Base-by-base conservation (phyloP, 257 asterid genomes). In the Scutellaria galericulata region DNA sequence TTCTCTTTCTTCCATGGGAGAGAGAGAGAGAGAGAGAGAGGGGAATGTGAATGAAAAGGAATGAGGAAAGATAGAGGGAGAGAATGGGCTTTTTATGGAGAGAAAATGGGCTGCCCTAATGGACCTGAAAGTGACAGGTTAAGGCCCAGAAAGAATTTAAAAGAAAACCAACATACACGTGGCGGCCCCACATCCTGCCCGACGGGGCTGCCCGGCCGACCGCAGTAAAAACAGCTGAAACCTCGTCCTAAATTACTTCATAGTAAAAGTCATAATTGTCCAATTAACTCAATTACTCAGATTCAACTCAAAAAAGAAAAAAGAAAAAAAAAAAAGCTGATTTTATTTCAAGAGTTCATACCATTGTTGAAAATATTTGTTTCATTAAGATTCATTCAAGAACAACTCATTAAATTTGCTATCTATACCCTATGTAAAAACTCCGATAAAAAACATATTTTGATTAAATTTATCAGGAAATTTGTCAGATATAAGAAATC, bases 111-210 rank as follows among this genome's bases (percentile, higher is more conserved):
- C 89, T 74, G 65, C 64, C 46, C 66, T 72, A 66, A 55, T 81
- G 88, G 84, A 69, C 83, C 84, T 82, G 86, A 86, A 64, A 70
- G 71, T 50, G 90, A 86, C 90, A 78, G 84, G 57, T 78, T 79
- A 59, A 75, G 87, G 87, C 94, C 94, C 86, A 77, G 83, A 80
- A 71, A 80, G 83, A 81, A 85, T 84, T 84, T 74, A 58, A 20
- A 9, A 37, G 44, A 18, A n/a, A 47, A 64, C n/a, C 14, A 5
- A 56, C 2, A 6, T 20, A 56, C 86, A 76, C 81, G 79, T 82
- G 78, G 83, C 79, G 9, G 71, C 50, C 50, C 71, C 66, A 18
- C 50, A 39, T 4, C 55, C 65, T 64, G 75, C 84, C 75, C 75
- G 83, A 50, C 46, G 50, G 14, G 12, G 35, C 84, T 74, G 75